Base-by-base conservation (phyloP, 192 early-diverging fungal species). In the Backusella liffmaniae region DNA sequence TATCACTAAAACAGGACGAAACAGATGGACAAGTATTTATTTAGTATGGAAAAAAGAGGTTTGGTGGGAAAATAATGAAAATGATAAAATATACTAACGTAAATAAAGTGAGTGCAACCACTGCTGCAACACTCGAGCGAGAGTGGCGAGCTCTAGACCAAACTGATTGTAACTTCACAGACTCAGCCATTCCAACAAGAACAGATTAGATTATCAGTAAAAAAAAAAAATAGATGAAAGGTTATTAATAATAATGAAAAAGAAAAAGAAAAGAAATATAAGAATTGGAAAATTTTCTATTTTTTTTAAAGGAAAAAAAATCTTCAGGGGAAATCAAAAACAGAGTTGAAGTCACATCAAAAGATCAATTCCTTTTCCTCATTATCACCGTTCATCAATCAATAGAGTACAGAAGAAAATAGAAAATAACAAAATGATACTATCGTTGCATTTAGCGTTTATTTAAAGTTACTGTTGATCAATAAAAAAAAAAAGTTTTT, bases 61-160 rank as follows among this genome's bases (percentile, higher is more conserved):
- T 32, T n/a, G 30, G 5, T 21, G 35, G 30, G 37, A 80, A 76
- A 44, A 78, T 42, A 35, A 21, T 67, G 49, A 6, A 81, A 62
- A 23, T 35, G 29, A 15, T 26, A 30, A 32, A 32, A 73, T 73
- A 69, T 70, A 82, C 86, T 72, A 84, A 86, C 53, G 87, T 88
- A 76, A 93, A 93, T 32, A 93, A 83, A 36, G 91, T 88, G 84
- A 91, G 78, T 41, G 86, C 84, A 10, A 87, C 87, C 2, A 84
- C 83, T 65, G 73, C 80, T 13, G 84, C 84, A 41, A 89, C 76
- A n/a, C 84, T 70, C 1, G 79, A n/a, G 13, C 73, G 78, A 1
- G 82, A 77, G 29, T 79, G 70, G 18, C 85, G 68, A 51, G 76
- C 76, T 66, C 85, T 79, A 62, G 80, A 42, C 77, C 77, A 79